phyloP scores from a whole-genome alignment of 2,329 filamentous ascomycete genomes.

The Botryotinia calthae region DNA sequence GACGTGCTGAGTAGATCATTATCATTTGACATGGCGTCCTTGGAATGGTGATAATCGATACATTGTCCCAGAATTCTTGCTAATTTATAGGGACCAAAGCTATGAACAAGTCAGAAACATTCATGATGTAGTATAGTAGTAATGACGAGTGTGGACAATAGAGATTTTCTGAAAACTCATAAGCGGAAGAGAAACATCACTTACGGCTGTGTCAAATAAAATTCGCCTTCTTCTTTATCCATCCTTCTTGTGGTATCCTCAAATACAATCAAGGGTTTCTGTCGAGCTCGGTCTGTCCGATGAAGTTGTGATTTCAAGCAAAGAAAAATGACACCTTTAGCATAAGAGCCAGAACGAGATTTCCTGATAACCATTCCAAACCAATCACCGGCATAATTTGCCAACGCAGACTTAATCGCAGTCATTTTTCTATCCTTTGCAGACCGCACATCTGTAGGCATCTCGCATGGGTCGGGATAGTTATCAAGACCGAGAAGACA shows the following conservation, averaged over 20 bases:
- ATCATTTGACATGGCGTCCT: background rate
- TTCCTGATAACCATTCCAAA: conserved; percentile 28
- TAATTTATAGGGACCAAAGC: conserved; percentile 30
- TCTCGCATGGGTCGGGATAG: conserved; percentile 22
- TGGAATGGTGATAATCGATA: conserved; percentile 21
- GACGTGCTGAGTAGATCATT: background rate
- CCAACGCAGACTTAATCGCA: conserved; percentile 26
- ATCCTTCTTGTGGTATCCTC: conserved; percentile 22
- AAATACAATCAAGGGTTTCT: conserved; percentile 28
- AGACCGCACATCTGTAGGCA: conserved; percentile 22
- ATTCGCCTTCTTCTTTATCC: conserved; percentile 19
- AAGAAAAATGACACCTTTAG: conserved; percentile 23
- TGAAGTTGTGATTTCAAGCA: conserved; percentile 25
- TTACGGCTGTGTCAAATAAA: conserved; percentile 28
- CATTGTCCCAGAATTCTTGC: conserved; percentile 24
- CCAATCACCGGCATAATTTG: conserved; percentile 26
- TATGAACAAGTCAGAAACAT: conserved; percentile 13
- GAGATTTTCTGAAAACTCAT: background rate
- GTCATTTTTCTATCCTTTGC: conserved; percentile 22
- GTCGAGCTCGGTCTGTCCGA: background rate
- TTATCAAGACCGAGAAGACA: conserved; percentile 29
- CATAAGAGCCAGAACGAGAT: conserved; percentile 13
- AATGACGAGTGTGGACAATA: background rate
- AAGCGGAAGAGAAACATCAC: background rate
- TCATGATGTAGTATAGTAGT: background rate